Evolutionary conservation across 1,284 basidiomycete species (phyloP).

Genomic region (Lentinus polychrous): DNA sequence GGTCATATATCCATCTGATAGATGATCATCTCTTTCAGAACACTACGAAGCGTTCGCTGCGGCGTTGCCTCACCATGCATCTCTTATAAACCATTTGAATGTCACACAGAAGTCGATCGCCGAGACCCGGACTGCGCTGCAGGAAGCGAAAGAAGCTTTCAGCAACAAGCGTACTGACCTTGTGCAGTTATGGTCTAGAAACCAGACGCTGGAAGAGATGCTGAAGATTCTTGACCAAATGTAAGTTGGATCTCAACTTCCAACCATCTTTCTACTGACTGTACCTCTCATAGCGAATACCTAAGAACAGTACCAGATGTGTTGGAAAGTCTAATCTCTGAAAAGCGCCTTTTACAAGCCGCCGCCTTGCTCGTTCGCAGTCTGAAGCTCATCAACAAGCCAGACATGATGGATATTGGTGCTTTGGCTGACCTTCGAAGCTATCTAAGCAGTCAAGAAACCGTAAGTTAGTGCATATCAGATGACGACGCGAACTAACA

Average conservation of each 20-base stretch:
- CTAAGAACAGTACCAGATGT: conserved; percentile 89
- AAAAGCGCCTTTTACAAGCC: conserved; percentile 90
- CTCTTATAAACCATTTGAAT: conserved; percentile 63
- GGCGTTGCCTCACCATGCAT: conserved; percentile 81
- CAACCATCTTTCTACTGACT: conserved; percentile 7
- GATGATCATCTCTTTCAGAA: conserved; percentile 33
- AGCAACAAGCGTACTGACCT: conserved; percentile 79
- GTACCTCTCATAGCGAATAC: conserved; percentile 57
- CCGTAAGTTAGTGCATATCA: conserved; percentile 39
- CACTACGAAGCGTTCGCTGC: conserved; percentile 92
- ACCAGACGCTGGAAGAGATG: conserved; percentile 87
- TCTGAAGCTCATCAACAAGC: conserved; percentile 85
- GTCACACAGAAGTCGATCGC: conserved; percentile 70
- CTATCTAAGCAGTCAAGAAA: conserved; percentile 87
- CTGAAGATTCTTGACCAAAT: conserved; percentile 85
- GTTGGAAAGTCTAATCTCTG: conserved; percentile 91
- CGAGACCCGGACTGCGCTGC: conserved; percentile 65
- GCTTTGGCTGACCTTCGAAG: conserved; percentile 85
- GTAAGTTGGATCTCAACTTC: conserved; percentile 38
- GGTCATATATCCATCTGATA: neutral
- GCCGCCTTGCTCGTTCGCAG: conserved; percentile 85
- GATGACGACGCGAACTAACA: neutral
- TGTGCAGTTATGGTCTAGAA: conserved; percentile 78
- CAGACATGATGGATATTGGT: conserved; percentile 92
- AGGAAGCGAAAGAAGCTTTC: conserved; percentile 73